Conservation (phyloP, 2,329 filamentous ascomycete genomes). For the Aspergillus sp. region DNA sequence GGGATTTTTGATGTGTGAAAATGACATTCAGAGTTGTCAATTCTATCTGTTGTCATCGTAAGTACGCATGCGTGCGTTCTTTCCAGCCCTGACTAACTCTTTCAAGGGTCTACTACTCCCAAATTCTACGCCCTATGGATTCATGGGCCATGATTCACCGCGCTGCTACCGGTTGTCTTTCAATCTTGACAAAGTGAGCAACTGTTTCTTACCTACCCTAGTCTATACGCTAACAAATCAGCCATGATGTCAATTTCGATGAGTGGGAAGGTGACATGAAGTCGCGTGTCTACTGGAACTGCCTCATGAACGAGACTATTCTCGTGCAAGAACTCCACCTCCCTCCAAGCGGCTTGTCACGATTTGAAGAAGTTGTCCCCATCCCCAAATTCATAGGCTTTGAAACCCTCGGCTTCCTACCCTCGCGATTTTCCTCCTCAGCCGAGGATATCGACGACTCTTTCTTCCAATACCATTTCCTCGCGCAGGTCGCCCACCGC, state of each 20-base stretch:
- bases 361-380: slow-evolving; percentile 53
- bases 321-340: slow-evolving; percentile 56
- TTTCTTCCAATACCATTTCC: slow-evolving; percentile 58
- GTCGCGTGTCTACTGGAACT: slow-evolving; percentile 56
- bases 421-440: slow-evolving; percentile 25
- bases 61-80: slow-evolving; percentile 6
- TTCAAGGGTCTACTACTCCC: slow-evolving; percentile 48
- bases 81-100: neutral
- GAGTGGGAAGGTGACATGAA: slow-evolving; percentile 58
- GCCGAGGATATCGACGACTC: slow-evolving; percentile 50
- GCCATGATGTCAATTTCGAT: slow-evolving; percentile 45
- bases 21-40: slow-evolving; percentile 52
- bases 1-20: slow-evolving; percentile 53
- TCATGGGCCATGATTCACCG: slow-evolving; percentile 56
- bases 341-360: slow-evolving; percentile 51
- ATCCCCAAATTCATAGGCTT: slow-evolving; percentile 55
- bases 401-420: slow-evolving; percentile 35
- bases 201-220: neutral
- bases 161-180: slow-evolving; percentile 52
- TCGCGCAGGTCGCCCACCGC: slow-evolving; percentile 57
- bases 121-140: slow-evolving; percentile 54
- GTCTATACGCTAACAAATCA: slow-evolving; percentile 13
- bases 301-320: slow-evolving; percentile 57
- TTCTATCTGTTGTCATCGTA: slow-evolving; percentile 53
- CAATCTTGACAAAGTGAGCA: slow-evolving; percentile 46